Percentiles rank a stretch among this genome's conserved stretches.
Evolutionary conservation across 441 rosid genomes (phyloP).

Genomic region (Mallotus japonicus): DNA sequence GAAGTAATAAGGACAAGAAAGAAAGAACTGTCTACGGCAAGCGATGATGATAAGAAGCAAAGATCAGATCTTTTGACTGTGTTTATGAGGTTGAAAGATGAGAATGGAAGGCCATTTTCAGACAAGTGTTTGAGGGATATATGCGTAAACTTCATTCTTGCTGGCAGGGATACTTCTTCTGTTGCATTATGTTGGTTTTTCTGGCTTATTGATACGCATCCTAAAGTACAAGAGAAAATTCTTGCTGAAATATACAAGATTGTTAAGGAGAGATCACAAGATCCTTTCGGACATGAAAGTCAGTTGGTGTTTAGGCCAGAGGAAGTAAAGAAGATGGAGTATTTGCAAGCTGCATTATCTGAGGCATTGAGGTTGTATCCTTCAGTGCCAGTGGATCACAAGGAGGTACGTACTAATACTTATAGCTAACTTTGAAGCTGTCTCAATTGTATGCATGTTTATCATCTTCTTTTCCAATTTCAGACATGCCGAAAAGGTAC

Average conservation of each 20-base stretch:
- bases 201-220: constrained; percentile 73
- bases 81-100: constrained; percentile 62
- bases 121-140: constrained; percentile 84
- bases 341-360: constrained; percentile 86
- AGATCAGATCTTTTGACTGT: constrained; percentile 72
- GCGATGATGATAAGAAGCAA: constrained; percentile 28
- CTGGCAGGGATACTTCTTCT: constrained; percentile 95
- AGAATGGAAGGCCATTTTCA: constrained; percentile 53
- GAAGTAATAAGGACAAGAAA: constrained; percentile 72
- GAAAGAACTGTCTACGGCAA: constrained; percentile 47
- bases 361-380: constrained; percentile 91
- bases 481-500: background rate
- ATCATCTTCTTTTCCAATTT: background rate
- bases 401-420: constrained; percentile 53
- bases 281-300: constrained; percentile 17
- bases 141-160: constrained; percentile 89
- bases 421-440: background rate
- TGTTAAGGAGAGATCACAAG: constrained; percentile 41
- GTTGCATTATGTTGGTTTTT: constrained; percentile 94
- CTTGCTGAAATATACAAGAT: constrained; percentile 52
- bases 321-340: constrained; percentile 93
- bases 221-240: constrained; percentile 57
- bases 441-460: background rate
- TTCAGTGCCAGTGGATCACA: constrained; percentile 93
- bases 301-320: constrained; percentile 56